Evolutionary conservation across 225 moss, liverwort and hornwort species (phyloP).

Genomic region (Lunularia cruciata): DNA sequence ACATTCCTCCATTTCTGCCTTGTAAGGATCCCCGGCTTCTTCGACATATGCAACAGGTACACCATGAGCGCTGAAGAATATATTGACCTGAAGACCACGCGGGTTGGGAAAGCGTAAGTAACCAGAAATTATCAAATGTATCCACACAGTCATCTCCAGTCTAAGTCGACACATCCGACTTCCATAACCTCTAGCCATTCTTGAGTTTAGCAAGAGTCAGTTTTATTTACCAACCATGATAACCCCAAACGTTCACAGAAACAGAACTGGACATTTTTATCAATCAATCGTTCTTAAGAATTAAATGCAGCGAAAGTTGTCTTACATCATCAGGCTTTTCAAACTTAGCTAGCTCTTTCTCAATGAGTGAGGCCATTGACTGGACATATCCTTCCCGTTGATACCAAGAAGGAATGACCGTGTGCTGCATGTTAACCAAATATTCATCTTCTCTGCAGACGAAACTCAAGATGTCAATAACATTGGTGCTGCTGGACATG

Average conservation of each 20-base stretch:
- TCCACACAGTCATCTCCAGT: no score
- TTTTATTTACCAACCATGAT: no score
- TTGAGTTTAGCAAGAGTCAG: no score
- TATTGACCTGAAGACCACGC: constrained; percentile 60
- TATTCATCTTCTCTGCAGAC: constrained; percentile 88
- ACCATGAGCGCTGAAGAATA: constrained; percentile 98
- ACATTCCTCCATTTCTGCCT: constrained; percentile 99
- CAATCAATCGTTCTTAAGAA: no score
- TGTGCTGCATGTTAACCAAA: constrained; percentile 98
- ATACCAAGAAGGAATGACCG: constrained; percentile 98
- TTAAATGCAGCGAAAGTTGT: no score
- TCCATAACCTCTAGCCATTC: no score
- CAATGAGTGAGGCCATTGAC: constrained; percentile 87
- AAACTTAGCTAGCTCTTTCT: constrained; percentile 82
- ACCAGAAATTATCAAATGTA: no score
- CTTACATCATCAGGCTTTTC: constrained; percentile 82
- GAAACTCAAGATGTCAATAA: no score
- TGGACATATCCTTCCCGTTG: constrained; percentile 93
- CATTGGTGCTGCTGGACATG: no score
- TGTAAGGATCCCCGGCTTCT: constrained; percentile 97
- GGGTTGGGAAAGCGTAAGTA: neutral
- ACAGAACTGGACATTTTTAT: no score
- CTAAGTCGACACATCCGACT: no score
- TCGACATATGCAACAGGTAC: constrained; percentile 96
- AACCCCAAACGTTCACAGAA: no score